Base-by-base conservation (phyloP, 768 basidiomycete species). In the Termitomyces sp. region DNA sequence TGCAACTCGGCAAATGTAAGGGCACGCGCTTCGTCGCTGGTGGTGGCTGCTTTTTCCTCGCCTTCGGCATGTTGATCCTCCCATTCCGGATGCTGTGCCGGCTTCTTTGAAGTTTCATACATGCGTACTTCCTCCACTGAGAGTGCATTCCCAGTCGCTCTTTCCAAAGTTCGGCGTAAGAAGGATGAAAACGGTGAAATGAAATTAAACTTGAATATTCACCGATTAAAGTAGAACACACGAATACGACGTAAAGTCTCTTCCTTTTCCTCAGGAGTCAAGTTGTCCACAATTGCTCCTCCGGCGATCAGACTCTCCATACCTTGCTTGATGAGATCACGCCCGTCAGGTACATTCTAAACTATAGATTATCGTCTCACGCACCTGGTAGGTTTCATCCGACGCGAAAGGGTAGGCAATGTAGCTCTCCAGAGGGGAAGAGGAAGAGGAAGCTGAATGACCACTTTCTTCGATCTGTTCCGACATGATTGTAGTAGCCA, bases 211-310 rank as follows among this genome's bases (percentile, higher is more conserved):
- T 40, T 40, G 44, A n/a, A 17, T 31, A 55, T 62, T 41, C 59
- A 82, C 84, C 73, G 73, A 70, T 89, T 90, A 69, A 89, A 91
- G 71, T 89, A 91, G 66, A 87, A 91, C 0, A 90, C 76, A 17
- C 81, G 76, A 1, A 82, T 82, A 38, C 77, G 77, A 10, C 81
- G 76, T 34, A 85, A 57, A 31, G 82, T 70, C 25, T 83, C 79
- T 14, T 80, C 77, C 54, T 64, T 70, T 34, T 79, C 73, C 19
- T 74, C 75, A 8, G 73, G 67, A 1, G 77, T 56, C 31, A 66
- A 64, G 59, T 65, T 65, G n/a, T 65, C 62, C 9, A 72, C 65
- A 34, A 78, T 59, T 3, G 76, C 67, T 12, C 74, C 74, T 14
- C 74, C 77, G 5, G 77, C 67, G 6, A 85, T 60, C 31, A 90